A percentile compares a stretch with the other conserved stretches of the same genome.
These are phyloP conservation scores for Komagataella phaffii DNA, from an alignment of 805 yeast genomes.

Conservation along the genomic window DNA sequence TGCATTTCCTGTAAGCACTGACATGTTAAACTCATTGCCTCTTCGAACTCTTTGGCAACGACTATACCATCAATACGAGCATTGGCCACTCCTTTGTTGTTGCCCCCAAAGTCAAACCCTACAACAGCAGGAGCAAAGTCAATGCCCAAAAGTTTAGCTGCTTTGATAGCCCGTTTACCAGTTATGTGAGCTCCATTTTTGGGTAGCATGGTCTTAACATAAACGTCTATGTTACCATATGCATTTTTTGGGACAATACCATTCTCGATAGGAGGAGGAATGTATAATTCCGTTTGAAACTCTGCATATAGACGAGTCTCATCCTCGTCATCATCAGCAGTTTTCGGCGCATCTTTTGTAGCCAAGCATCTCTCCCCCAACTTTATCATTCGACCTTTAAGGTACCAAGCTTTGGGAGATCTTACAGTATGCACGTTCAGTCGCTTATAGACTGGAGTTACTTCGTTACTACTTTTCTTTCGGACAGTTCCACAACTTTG, in stretches of 20 bases:
- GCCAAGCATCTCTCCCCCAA: conserved; percentile 58
- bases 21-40: conserved; percentile 41
- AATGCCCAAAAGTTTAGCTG: conserved; percentile 56
- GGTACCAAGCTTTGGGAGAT: conserved; percentile 80
- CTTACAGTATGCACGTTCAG: conserved; percentile 47
- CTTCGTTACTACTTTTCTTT: conserved; percentile 23
- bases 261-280: conserved; percentile 50
- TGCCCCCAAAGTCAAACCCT: conserved; percentile 57
- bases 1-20: conserved; percentile 21
- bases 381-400: conserved; percentile 63
- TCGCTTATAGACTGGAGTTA: conserved; percentile 56
- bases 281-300: conserved; percentile 61
- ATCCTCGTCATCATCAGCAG: conserved; percentile 35
- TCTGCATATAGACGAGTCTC: conserved; percentile 53
- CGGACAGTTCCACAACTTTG: conserved; percentile 66
- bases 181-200: conserved; percentile 54
- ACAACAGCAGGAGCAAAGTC: conserved; percentile 84
- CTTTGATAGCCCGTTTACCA: conserved; percentile 42
- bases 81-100: conserved; percentile 19
- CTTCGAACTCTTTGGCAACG: conserved; percentile 45
- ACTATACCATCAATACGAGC: conserved; percentile 69
- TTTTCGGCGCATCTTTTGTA: conserved; percentile 19
- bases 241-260: conserved; percentile 67
- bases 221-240: conserved; percentile 76
- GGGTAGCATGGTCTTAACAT: conserved; percentile 73